phyloP scores from a whole-genome alignment of 169 alveolate genomes.

The Cryptosporidium bovis region DNA sequence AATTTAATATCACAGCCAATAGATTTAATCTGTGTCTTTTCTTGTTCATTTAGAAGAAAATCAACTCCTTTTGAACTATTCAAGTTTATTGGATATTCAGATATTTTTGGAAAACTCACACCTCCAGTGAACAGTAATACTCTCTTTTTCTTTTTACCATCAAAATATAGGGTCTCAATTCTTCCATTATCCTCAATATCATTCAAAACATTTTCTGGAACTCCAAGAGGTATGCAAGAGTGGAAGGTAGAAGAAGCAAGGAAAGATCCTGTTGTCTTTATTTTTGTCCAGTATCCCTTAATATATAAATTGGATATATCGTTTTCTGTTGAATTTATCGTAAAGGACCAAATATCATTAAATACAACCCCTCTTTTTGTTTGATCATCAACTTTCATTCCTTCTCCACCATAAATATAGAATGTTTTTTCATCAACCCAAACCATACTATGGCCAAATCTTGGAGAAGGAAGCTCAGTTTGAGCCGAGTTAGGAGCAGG shows the following conservation, averaged over 20 bases:
- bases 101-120: not conserved
- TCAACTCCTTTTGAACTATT: slow-evolving; percentile 10
- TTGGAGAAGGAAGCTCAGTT: slow-evolving; percentile 85
- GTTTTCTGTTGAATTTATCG: slow-evolving; percentile 26
- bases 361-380: slow-evolving; percentile 19
- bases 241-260: slow-evolving; percentile 36
- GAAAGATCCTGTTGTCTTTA: slow-evolving; percentile 16
- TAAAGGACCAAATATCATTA: slow-evolving; percentile 65
- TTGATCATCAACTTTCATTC: slow-evolving; percentile 26
- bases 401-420: slow-evolving; percentile 90
- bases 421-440: slow-evolving; percentile 89
- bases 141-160: not conserved
- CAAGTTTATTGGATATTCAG: slow-evolving; percentile 27
- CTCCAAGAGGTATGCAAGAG: slow-evolving; percentile 28
- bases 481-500: slow-evolving; percentile 78
- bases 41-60: not conserved
- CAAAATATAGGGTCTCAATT: not conserved
- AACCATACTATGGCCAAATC: slow-evolving; percentile 87
- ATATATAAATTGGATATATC: slow-evolving; percentile 61
- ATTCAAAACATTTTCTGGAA: not conserved
- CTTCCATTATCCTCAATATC: too few relatives aligned
- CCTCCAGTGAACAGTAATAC: slow-evolving; percentile 47
- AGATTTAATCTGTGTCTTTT: not conserved
- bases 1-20: not conserved
- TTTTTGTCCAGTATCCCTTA: slow-evolving; percentile 63